Base-by-base conservation (phyloP, 2,329 filamentous ascomycete genomes). In the Verticillium tricorpus region DNA sequence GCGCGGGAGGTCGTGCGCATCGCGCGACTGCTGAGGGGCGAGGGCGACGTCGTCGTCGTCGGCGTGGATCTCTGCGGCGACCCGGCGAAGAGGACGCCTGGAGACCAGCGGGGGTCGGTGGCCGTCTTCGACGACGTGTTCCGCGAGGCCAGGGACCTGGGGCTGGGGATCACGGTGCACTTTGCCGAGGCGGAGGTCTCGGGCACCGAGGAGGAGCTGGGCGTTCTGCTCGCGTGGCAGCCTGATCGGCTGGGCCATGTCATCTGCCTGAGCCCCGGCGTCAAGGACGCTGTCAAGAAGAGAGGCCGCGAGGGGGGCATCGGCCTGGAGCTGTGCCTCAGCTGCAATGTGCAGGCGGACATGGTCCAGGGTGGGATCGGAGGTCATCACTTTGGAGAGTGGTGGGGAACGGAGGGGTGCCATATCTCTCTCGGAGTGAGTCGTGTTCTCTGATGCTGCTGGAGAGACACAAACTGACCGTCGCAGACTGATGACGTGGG, bases 1-100 rank as follows among this genome's bases (percentile, higher is more conserved):
- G 91, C 91, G 0, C 69, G 78, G n/a, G 79, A 87, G 63, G 84
- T 88, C 3, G 81, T 93, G 28, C 76, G 82, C 19, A 80, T 95
- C 1, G 90, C 89, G 1, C 72, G 83, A 56, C 76, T 77, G 62
- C 84, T 87, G 70, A 75, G 74, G 15, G 65, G 68, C 40, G 70
- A 74, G 5, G 85, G 86, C 17, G 5, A 17, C 25, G 28, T 17
- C 14, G 5, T 57, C 7, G 84, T 94, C 5, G 88, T 94, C 1
- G 91, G 87, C 15, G 74, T 95, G 25, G 92, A 95, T 70, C 82
- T 95, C 22, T 94, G 91, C 73, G 92, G 92, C 19, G 87, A 96
- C 69, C 91, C 91, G 0, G 69, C 72, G 7, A 71, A 69, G 1
- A 70, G 71, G 1, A 77, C 82, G 0, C 81, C 79, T 64, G 87